Percentiles rank a stretch among this genome's conserved stretches.
phyloP scores from a whole-genome alignment of 2,329 filamentous ascomycete species.

The Basipetospora chlamydospora region DNA sequence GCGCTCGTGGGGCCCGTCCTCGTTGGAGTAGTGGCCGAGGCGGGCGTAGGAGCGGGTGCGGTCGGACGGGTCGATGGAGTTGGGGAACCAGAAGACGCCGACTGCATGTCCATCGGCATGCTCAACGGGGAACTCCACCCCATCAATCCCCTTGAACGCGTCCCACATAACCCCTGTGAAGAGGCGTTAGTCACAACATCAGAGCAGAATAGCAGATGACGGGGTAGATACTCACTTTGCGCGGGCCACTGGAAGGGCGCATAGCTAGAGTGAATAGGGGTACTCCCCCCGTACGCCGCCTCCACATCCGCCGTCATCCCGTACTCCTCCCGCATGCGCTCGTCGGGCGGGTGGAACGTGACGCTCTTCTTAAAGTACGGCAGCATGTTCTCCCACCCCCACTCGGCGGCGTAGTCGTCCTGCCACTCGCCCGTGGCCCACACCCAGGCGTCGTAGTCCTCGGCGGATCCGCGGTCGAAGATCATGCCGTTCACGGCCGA shows the following conservation, averaged over 20 bases:
- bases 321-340: constrained; percentile 9
- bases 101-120: constrained; percentile 12
- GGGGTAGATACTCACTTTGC: neutral
- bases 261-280: constrained; percentile 8
- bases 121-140: constrained; percentile 13
- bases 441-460: constrained; percentile 10
- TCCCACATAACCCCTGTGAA: constrained; percentile 8
- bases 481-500: constrained; percentile 10
- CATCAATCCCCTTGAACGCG: constrained; percentile 10
- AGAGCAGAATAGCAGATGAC: too few species aligned
- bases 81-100: constrained; percentile 18
- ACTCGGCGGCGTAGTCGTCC: neutral
- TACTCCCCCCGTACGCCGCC: constrained; percentile 8
- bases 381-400: constrained; percentile 6
- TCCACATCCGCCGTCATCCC: constrained; percentile 13
- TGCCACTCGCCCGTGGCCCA: constrained; percentile 7
- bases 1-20: constrained; percentile 5
- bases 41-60: constrained; percentile 15
- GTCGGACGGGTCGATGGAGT: constrained; percentile 14
- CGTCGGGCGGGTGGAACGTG: constrained; percentile 9
- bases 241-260: constrained; percentile 9
- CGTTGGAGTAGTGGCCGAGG: constrained; percentile 15
- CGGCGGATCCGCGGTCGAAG: constrained; percentile 7
- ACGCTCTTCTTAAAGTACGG: constrained; percentile 10
- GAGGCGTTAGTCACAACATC: too few species aligned